A percentile compares a stretch with the other conserved stretches of the same genome.
phyloP scores from a whole-genome alignment of 345 rosid species.

The Iberis pinnata region DNA sequence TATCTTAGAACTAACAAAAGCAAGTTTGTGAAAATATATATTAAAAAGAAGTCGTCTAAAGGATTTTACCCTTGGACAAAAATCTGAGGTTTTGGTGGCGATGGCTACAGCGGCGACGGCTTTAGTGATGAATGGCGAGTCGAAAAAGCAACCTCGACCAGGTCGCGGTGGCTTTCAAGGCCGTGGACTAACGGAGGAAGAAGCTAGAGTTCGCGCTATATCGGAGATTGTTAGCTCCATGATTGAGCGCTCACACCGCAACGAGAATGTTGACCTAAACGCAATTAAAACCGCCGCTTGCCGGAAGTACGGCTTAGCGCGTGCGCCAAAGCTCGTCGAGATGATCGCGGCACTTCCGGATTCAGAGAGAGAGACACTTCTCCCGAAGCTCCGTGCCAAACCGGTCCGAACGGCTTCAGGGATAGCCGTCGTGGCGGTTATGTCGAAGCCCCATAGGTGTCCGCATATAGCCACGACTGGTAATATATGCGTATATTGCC shows the following conservation, averaged over 20 bases:
- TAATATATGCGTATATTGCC: slow-evolving; percentile 92
- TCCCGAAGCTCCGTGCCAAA: slow-evolving; percentile 96
- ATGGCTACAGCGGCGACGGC: slow-evolving; percentile 75
- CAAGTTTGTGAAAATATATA: too few relatives aligned
- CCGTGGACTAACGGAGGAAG: slow-evolving; percentile 85
- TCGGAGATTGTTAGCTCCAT: slow-evolving; percentile 84
- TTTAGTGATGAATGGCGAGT: slow-evolving; percentile 35
- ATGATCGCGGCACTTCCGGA: slow-evolving; percentile 97
- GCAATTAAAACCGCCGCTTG: slow-evolving; percentile 84
- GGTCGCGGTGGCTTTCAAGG: slow-evolving; percentile 86
- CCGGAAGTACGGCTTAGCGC: slow-evolving; percentile 86
- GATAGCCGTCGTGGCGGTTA: slow-evolving; percentile 93
- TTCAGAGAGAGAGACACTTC: slow-evolving; percentile 75
- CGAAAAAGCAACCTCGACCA: slow-evolving; percentile 64
- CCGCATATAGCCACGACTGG: slow-evolving; percentile 98
- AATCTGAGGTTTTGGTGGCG: not conserved
- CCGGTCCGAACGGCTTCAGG: slow-evolving; percentile 97
- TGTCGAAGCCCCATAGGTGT: slow-evolving; percentile 98
- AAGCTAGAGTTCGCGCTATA: slow-evolving; percentile 88
- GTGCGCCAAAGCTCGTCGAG: slow-evolving; percentile 94
- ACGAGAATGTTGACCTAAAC: slow-evolving; percentile 91
- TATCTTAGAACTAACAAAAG: too few relatives aligned
- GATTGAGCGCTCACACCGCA: slow-evolving; percentile 89
- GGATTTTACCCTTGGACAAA: too few relatives aligned
- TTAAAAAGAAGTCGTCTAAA: too few relatives aligned